Percentiles rank a stretch among this genome's conserved stretches.
phyloP scores from a whole-genome alignment of 306 rosid genomes.

The Cucurbita ficifolia region DNA sequence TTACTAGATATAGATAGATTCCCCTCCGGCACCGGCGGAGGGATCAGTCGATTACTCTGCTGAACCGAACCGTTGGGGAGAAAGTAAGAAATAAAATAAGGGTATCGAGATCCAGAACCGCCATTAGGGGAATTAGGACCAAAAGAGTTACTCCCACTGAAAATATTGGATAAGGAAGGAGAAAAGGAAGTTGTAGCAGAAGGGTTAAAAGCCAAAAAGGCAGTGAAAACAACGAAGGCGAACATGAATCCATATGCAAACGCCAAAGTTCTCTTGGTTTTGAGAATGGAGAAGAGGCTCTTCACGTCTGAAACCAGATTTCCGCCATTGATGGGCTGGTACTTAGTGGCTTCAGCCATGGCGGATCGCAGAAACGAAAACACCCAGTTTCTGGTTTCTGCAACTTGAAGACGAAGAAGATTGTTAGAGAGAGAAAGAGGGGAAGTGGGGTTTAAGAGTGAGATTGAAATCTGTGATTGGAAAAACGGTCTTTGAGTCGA shows the following conservation, averaged over 20 bases:
- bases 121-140: background rate
- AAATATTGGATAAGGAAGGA: slow-evolving; percentile 50
- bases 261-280: slow-evolving; percentile 41
- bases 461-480: background rate
- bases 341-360: slow-evolving; percentile 73
- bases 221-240: slow-evolving; percentile 50
- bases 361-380: background rate
- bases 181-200: slow-evolving; percentile 44
- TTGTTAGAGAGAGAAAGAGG: background rate
- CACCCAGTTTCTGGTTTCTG: background rate
- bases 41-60: background rate
- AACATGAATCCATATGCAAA: slow-evolving; percentile 52
- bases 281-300: slow-evolving; percentile 41
- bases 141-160: slow-evolving; percentile 2
- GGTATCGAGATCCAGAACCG: slow-evolving; percentile 29
- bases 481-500: background rate
- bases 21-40: slow-evolving; percentile 2
- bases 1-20: slow-evolving; percentile 43
- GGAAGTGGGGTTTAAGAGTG: background rate
- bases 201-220: slow-evolving; percentile 43
- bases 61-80: slow-evolving; percentile 33
- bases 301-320: slow-evolving; percentile 37
- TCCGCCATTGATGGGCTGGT: slow-evolving; percentile 26
- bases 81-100: slow-evolving; percentile 29
- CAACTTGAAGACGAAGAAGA: background rate